Base-by-base conservation (phyloP, 2,329 filamentous ascomycete genomes). In the Sclerotinia glacialis region DNA sequence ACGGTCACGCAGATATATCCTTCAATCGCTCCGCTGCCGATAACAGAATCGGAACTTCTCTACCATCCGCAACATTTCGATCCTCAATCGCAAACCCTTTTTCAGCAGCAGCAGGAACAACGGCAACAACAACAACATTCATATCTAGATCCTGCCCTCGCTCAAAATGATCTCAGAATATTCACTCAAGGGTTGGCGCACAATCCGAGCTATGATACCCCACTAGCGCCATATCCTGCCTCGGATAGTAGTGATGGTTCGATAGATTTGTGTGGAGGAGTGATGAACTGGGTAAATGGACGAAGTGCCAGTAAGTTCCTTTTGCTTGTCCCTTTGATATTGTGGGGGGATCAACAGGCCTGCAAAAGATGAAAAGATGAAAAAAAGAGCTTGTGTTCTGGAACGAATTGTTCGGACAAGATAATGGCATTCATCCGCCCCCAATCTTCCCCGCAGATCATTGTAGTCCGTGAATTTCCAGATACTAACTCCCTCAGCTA, bases 231-330 rank as follows among this genome's bases (percentile, higher is more conserved):
- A 65, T 65, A 65, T n/a, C 47, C 44, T 26, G 63, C 63, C 63
- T 65, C 54, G 18, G 63, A 65, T 50, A 65, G 44, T 60, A 65
- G 63, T 40, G 63, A 60, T 23, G 54, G 44, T 16, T 52, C 63
- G 31, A 42, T 46, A 3, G 54, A 60, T 16, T 44, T 60, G 46
- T 65, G 63, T 54, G 63, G 54, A 44, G 63, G 63, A 28, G 63
- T 59, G 14, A 50, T 60, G 46, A 53, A 60, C 34, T 65, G 63
- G 63, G 44, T 58, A 42, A 55, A 65, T 52, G 49, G 44, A 50
- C 54, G 59, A 23, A 46, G 37, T 61, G 9, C 58, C 9, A 5
- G 63, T 65, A 3, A 52, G 63, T 52, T 40, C 1, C 5, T 49
- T 46, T 49, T 49, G 8, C 21, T 26, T 26, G 12, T 26, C 14